These are phyloP conservation scores for Colletotrichum musae DNA, from an alignment of 2,329 filamentous ascomycete genomes.

Conservation along the genomic window DNA sequence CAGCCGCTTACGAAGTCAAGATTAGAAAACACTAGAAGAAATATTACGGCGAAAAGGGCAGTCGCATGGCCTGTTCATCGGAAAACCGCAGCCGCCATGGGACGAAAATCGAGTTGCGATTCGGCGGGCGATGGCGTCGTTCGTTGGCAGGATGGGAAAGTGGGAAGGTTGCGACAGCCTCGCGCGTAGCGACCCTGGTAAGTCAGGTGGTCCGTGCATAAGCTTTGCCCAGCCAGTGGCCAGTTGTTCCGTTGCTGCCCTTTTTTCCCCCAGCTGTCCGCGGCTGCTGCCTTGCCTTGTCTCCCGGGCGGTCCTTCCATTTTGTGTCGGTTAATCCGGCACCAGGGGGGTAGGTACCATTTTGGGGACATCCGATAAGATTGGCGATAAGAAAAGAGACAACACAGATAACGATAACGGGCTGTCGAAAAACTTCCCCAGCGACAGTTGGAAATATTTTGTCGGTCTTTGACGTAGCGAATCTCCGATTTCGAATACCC, in stretches of 20 bases:
- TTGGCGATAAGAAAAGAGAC: background rate
- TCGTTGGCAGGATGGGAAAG: conserved; percentile 30
- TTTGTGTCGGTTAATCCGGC: conserved; percentile 13
- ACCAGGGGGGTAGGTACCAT: background rate
- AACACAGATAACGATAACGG: conserved; percentile 20
- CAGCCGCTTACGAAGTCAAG: background rate
- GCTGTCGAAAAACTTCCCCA: conserved; percentile 23
- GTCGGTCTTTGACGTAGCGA: conserved; percentile 18
- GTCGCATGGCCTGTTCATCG: conserved; percentile 10
- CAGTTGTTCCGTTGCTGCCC: conserved; percentile 39
- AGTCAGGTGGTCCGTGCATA: conserved; percentile 34
- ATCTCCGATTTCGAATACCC: background rate
- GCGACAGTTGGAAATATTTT: conserved; percentile 36
- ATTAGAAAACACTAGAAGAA: background rate
- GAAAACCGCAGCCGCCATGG: conserved; percentile 10
- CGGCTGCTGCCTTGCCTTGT: conserved; percentile 17
- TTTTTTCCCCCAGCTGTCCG: conserved; percentile 12
- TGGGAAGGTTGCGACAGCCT: conserved; percentile 43
- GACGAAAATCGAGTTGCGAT: conserved; percentile 26
- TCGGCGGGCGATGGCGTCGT: conserved; percentile 24
- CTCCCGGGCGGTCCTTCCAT: background rate
- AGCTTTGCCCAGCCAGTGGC: conserved; percentile 35
- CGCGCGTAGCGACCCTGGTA: conserved; percentile 40
- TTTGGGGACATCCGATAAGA: conserved; percentile 16
- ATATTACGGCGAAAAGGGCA: background rate